Evolutionary conservation across 2,329 filamentous ascomycete genomes (phyloP), one percentile per base, ranked within the genome.

Genomic region (Nectriaceae sp.): DNA sequence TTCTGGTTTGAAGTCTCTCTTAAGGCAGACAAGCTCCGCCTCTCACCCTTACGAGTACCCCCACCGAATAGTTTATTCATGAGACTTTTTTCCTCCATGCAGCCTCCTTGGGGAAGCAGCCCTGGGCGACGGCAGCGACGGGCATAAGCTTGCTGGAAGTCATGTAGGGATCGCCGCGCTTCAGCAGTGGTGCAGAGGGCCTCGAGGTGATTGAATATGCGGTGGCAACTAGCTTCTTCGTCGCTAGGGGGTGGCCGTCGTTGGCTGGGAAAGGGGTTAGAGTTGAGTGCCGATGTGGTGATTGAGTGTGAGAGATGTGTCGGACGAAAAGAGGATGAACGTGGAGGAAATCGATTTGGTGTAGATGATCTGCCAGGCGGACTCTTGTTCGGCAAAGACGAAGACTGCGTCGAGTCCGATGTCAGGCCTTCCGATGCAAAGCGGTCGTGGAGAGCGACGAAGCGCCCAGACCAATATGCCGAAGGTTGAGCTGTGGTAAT

Each of bases 401-500:
- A 42, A 16, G 42, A 33, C 8, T 19, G 10, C 45, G 26, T 19
- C 44, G 47, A 46, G 2, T 52, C 49, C 21, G 52, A 50, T 3
- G 49, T 49, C 16, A 65, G 60, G 2, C 59, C 61, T 26, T 71
- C 67, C 3, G 62, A 33, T 3, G 61, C 49, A 15, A 65, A 64
- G 16, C 72, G 75, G 65, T 87, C 83, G 42, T 78, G 72, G 1
- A 85, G 65, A 2, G 79, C 68, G 42, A 75, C 68, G 60, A 86
- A 85, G 33, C 84, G 79, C 16, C 84, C 84, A 11, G 75, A 71
- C 84, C 84, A 88, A 64, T 84, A 87, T 3, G 71, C 65, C 2
- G 75, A 73, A 5, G 74, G 66, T 56, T 79, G 75, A 2, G 76
- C 72, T 0, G 61, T 67, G 42, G 63, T 61, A 13, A 83, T 64